Evolutionary conservation across 2,329 filamentous ascomycete genomes (phyloP).

Genomic region (Exophiala calicioides): DNA sequence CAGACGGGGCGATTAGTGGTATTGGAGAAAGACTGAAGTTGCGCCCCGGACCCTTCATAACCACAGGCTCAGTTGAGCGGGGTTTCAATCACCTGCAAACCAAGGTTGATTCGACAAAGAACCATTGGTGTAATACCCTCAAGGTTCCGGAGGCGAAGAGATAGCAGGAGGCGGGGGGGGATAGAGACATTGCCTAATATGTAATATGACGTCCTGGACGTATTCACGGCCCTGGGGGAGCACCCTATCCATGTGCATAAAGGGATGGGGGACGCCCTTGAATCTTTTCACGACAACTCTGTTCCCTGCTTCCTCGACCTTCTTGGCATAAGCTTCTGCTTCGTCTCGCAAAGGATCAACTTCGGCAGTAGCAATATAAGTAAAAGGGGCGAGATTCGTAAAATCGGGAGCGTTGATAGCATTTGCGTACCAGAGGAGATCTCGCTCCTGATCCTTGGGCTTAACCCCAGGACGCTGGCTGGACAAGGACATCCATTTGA

Average conservation of each 20-base stretch:
- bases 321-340: constrained; percentile 31
- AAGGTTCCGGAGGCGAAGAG: constrained; percentile 18
- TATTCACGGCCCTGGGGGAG: constrained; percentile 30
- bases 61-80: too few species aligned
- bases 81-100: neutral
- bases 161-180: constrained; percentile 11
- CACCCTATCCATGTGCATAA: constrained; percentile 31
- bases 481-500: constrained; percentile 30
- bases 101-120: too few species aligned
- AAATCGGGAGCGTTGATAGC: constrained; percentile 30
- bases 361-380: constrained; percentile 30
- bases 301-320: constrained; percentile 27
- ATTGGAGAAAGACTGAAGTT: constrained; percentile 2
- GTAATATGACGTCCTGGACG: constrained; percentile 30
- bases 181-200: constrained; percentile 27
- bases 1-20: too few species aligned
- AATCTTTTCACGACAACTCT: constrained; percentile 26
- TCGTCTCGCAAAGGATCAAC: constrained; percentile 30
- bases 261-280: constrained; percentile 30
- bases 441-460: constrained; percentile 26
- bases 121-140: too few species aligned
- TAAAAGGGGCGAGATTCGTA: constrained; percentile 28
- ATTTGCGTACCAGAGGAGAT: constrained; percentile 30
- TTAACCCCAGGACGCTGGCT: constrained; percentile 19
- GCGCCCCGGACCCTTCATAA: neutral